Percentiles rank a stretch among this genome's conserved stretches.
These are phyloP conservation scores for Microcyclosporella mali DNA, from an alignment of 2,329 filamentous ascomycete species.

Conservation along the genomic window DNA sequence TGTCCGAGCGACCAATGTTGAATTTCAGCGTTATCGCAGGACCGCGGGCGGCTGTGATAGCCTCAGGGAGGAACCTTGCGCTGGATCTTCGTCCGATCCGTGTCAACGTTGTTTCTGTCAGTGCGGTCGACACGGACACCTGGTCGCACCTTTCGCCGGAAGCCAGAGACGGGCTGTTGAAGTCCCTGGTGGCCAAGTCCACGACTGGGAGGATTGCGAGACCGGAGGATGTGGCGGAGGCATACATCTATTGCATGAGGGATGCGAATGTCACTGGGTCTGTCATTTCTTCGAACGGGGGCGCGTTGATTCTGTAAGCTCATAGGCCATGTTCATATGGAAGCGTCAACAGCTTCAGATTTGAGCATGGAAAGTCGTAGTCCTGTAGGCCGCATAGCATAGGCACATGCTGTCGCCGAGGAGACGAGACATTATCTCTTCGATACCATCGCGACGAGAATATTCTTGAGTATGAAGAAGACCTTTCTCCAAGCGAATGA, in stretches of 20 bases:
- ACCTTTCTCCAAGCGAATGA: too few species aligned
- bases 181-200: conserved; percentile 12
- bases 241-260: conserved; percentile 40
- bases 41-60: conserved; percentile 44
- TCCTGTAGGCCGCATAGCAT: too few species aligned
- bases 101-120: conserved; percentile 55
- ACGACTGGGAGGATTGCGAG: conserved; percentile 27
- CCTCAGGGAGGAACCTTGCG: conserved; percentile 50
- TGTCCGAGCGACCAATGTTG: conserved; percentile 44
- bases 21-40: conserved; percentile 44
- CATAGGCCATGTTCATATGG: too few species aligned
- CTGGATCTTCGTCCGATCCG: conserved; percentile 55
- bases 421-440: too few species aligned
- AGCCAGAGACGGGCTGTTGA: conserved; percentile 12
- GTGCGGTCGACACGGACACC: conserved; percentile 38
- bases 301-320: too few species aligned
- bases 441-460: too few species aligned
- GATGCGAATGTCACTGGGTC: conserved; percentile 39
- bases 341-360: too few species aligned
- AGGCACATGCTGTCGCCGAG: too few species aligned
- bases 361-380: too few species aligned
- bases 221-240: conserved; percentile 37
- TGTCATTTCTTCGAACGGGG: conserved; percentile 38
- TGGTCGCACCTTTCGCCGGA: conserved; percentile 27
- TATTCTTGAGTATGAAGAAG: too few species aligned